These are phyloP conservation scores for Irpex sp. DNA, from an alignment of 1,284 basidiomycete genomes.

Conservation along the genomic window DNA sequence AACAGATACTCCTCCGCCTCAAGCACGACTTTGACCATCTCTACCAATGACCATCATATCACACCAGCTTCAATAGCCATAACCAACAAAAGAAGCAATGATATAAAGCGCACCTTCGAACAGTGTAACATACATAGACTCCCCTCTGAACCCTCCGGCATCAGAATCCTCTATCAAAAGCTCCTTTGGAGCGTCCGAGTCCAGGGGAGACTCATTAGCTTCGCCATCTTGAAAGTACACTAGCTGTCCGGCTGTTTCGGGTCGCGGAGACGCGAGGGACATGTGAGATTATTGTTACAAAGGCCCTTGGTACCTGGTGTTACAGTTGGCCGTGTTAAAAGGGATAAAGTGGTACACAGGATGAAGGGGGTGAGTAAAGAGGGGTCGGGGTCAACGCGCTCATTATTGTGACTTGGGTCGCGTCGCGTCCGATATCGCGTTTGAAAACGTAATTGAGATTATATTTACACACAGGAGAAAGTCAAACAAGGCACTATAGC, in stretches of 20 bases:
- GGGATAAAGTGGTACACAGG: no score
- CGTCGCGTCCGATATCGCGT: no score
- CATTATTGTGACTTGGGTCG: no score
- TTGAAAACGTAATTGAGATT: no score
- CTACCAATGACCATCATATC: neutral
- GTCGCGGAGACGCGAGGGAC: neutral
- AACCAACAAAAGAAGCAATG: neutral
- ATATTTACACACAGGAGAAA: neutral
- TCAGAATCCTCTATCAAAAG: neutral
- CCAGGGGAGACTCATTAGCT: neutral
- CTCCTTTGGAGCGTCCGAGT: neutral
- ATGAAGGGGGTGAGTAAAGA: no score
- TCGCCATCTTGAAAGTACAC: neutral
- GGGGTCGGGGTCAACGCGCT: no score
- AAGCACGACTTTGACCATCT: conserved; percentile 6
- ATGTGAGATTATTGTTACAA: neutral
- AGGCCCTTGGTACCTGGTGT: no score
- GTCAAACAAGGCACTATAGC: conserved; percentile 37
- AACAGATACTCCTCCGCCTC: conserved; percentile 2
- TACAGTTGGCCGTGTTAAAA: no score
- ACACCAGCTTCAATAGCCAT: neutral
- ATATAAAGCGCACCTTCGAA: conserved; percentile 41
- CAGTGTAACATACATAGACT: conserved; percentile 53
- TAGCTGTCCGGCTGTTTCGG: neutral
- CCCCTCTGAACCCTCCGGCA: neutral